Conservation (phyloP, 2,329 filamentous ascomycete species). For the Trichoderma aggressivum region DNA sequence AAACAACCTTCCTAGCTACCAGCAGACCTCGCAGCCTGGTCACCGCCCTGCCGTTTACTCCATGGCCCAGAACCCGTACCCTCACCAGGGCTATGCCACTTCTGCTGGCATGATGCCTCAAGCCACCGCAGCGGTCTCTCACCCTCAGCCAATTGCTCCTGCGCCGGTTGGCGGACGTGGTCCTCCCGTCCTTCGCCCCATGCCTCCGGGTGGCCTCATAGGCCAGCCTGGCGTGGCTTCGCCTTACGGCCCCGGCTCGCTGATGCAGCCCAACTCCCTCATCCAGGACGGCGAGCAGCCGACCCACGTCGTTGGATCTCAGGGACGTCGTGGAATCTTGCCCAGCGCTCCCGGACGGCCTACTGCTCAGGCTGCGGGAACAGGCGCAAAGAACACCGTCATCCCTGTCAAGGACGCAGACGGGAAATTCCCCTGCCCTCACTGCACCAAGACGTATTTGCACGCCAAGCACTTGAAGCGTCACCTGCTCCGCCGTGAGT, state of each 20-base stretch:
- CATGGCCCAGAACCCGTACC: slow-evolving; percentile 56
- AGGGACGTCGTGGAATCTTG: slow-evolving; percentile 85
- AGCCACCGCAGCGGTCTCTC: slow-evolving; percentile 62
- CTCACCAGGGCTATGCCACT: slow-evolving; percentile 53
- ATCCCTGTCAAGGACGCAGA: slow-evolving; percentile 95
- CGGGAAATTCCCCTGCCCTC: slow-evolving; percentile 95
- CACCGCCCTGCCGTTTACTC: slow-evolving; percentile 50
- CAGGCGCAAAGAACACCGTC: slow-evolving; percentile 71
- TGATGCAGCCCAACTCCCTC: slow-evolving; percentile 56
- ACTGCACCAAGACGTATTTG: slow-evolving; percentile 97
- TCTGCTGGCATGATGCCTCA: slow-evolving; percentile 63
- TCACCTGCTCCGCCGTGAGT: slow-evolving; percentile 93
- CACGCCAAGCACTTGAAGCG: slow-evolving; percentile 97
- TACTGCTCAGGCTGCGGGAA: slow-evolving; percentile 68
- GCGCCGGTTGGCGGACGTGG: slow-evolving; percentile 58
- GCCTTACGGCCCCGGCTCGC: slow-evolving; percentile 57
- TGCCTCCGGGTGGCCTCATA: slow-evolving; percentile 65
- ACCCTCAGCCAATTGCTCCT: slow-evolving; percentile 73
- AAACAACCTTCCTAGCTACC: slow-evolving; percentile 52
- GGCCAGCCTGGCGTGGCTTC: slow-evolving; percentile 55
- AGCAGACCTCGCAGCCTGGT: slow-evolving; percentile 47
- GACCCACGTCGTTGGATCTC: slow-evolving; percentile 91
- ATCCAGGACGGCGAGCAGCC: slow-evolving; percentile 61
- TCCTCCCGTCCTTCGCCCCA: slow-evolving; percentile 63
- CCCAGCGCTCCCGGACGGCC: slow-evolving; percentile 86